phyloP scores from a whole-genome alignment of 148 eudicot species.

The Chenopodium suecicum region DNA sequence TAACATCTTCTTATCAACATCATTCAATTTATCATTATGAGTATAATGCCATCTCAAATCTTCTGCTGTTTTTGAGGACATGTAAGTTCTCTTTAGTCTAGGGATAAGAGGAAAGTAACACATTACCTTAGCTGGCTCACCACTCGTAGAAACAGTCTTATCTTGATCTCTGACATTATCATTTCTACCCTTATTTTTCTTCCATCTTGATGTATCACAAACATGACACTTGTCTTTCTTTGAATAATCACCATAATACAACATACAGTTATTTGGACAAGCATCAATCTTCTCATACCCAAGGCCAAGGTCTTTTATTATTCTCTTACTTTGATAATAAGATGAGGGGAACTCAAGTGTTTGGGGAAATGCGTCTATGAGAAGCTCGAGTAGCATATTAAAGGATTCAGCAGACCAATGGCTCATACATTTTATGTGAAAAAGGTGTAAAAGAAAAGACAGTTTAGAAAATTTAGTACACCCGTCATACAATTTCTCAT shows the following conservation, averaged over 20 bases:
- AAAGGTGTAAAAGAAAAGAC: too few species aligned
- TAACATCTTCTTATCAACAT: not conserved
- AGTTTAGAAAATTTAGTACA: too few species aligned
- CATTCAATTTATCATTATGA: not conserved
- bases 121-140: not conserved
- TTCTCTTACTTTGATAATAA: not conserved
- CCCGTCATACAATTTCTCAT: too few species aligned
- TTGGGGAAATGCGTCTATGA: constrained; percentile 10
- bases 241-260: constrained; percentile 4
- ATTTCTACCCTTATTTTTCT: too few species aligned
- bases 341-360: not conserved
- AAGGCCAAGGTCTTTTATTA: constrained; percentile 10
- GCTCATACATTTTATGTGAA: not conserved
- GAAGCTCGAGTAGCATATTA: not conserved
- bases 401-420: not conserved
- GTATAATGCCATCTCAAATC: too few species aligned
- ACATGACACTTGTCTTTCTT: not conserved
- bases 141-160: too few species aligned
- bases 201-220: not conserved
- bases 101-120: not conserved
- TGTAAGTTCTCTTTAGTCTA: too few species aligned
- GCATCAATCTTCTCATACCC: constrained; percentile 16
- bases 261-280: constrained; percentile 12
- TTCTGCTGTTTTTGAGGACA: too few species aligned
- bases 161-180: too few species aligned